These are phyloP conservation scores for Neonothopanus nambi DNA, from an alignment of 1,284 basidiomycete species.

Conservation along the genomic window DNA sequence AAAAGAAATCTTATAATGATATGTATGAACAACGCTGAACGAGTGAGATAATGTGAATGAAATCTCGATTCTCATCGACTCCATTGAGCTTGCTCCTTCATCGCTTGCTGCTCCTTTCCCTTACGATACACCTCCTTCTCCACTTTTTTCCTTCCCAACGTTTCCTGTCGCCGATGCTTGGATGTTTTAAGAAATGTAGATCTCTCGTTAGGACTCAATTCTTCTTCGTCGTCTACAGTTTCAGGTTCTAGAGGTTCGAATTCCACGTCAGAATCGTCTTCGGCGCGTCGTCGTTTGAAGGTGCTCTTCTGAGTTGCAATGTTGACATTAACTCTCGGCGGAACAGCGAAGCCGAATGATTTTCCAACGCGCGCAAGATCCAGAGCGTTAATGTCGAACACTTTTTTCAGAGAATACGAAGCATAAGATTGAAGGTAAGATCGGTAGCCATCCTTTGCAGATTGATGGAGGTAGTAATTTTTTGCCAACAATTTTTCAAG, in stretches of 20 bases:
- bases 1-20: no score
- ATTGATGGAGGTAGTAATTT: conserved; percentile 96
- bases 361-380: conserved; percentile 96
- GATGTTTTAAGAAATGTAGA: conserved; percentile 32
- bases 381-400: conserved; percentile 94
- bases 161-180: conserved; percentile 61
- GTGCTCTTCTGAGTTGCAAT: conserved; percentile 59
- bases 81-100: conserved; percentile 57
- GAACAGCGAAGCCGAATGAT: conserved; percentile 94
- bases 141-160: conserved; percentile 63
- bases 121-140: conserved; percentile 73
- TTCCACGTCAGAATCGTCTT: conserved; percentile 43
- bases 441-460: conserved; percentile 91
- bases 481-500: conserved; percentile 94
- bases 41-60: no score
- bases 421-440: conserved; percentile 99
- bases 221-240: conserved; percentile 17
- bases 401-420: conserved; percentile 96
- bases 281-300: conserved; percentile 43
- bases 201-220: conserved; percentile 33
- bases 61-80: conserved; percentile 63
- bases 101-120: conserved; percentile 51
- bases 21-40: no score
- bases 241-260: conserved; percentile 31
- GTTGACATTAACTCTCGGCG: conserved; percentile 85